Percentiles rank a stretch among this genome's conserved stretches.
Conservation (phyloP, 2,329 filamentous ascomycete species). For the Neoscytalidium dimidiatum region DNA sequence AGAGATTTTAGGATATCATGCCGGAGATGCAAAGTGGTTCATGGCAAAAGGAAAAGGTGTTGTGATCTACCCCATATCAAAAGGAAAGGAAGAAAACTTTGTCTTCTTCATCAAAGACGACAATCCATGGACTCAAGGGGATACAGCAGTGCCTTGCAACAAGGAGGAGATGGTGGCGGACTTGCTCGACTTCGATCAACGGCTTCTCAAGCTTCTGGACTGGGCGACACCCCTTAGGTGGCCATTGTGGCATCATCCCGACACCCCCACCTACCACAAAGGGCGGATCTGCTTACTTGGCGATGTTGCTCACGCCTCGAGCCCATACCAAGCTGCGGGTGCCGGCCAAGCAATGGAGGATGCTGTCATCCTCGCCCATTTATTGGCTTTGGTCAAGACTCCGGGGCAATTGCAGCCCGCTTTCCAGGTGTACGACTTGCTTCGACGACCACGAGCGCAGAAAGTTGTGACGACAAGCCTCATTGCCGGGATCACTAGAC, state of each 20-base stretch:
- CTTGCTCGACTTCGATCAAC: constrained; percentile 20
- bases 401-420: constrained; percentile 11
- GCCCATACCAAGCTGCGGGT: constrained; percentile 58
- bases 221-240: constrained; percentile 45
- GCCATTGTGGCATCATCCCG: constrained; percentile 51
- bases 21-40: constrained; percentile 33
- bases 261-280: constrained; percentile 42
- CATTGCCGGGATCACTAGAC: constrained; percentile 42
- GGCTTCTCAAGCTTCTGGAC: constrained; percentile 8
- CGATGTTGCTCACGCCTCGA: constrained; percentile 51
- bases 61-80: constrained; percentile 30
- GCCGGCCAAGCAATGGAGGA: constrained; percentile 60
- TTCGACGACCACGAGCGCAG: constrained; percentile 21
- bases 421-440: constrained; percentile 22
- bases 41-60: constrained; percentile 26
- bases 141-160: constrained; percentile 23
- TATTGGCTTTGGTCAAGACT: constrained; percentile 31
- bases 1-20: constrained; percentile 36
- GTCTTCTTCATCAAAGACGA: constrained; percentile 27
- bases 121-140: constrained; percentile 21
- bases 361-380: constrained; percentile 45
- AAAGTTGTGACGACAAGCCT: constrained; percentile 42
- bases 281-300: constrained; percentile 49
- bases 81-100: constrained; percentile 27
- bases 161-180: constrained; percentile 29